A percentile compares a stretch with the other conserved stretches of the same genome.
Conservation (phyloP, 2,329 filamentous ascomycete genomes). For the Colletotrichum sidae region DNA sequence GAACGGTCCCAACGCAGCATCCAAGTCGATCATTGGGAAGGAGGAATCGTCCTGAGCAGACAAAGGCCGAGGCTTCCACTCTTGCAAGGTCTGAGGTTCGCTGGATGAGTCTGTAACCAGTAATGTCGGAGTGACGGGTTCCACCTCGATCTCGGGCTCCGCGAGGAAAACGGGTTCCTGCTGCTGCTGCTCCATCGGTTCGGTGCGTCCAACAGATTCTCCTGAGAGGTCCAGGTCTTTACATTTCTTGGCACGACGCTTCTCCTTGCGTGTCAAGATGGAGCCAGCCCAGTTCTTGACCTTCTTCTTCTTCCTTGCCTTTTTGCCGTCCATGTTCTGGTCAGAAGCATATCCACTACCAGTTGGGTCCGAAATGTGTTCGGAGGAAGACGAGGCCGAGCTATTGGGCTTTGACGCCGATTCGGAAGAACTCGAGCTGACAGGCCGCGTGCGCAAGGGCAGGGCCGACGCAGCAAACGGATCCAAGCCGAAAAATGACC, state of each 20-base stretch:
- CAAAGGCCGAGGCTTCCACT: constrained; percentile 52
- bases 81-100: constrained; percentile 41
- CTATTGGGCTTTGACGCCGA: constrained; percentile 44
- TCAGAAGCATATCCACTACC: constrained; percentile 39
- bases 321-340: constrained; percentile 49
- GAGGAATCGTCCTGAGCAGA: constrained; percentile 64
- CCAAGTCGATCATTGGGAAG: constrained; percentile 90
- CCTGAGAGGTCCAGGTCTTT: constrained; percentile 32
- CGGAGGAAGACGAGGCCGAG: constrained; percentile 46
- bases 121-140: constrained; percentile 51
- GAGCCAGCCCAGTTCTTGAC: constrained; percentile 80
- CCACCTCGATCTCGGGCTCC: constrained; percentile 44
- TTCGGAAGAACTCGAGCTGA: constrained; percentile 60
- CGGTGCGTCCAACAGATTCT: constrained; percentile 7
- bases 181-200: constrained; percentile 33
- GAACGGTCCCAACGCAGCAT: constrained; percentile 92
- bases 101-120: constrained; percentile 55
- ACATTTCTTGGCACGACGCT: constrained; percentile 55
- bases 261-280: constrained; percentile 73
- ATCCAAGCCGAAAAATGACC: constrained; percentile 73
- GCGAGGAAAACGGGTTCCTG: constrained; percentile 41
- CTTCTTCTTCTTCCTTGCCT: constrained; percentile 73
- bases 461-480: constrained; percentile 59
- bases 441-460: constrained; percentile 59
- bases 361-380: constrained; percentile 49